A percentile compares a stretch with the other conserved stretches of the same genome.
phyloP scores from a whole-genome alignment of 176 grass and related monocot species.

The Themeda triandra region DNA sequence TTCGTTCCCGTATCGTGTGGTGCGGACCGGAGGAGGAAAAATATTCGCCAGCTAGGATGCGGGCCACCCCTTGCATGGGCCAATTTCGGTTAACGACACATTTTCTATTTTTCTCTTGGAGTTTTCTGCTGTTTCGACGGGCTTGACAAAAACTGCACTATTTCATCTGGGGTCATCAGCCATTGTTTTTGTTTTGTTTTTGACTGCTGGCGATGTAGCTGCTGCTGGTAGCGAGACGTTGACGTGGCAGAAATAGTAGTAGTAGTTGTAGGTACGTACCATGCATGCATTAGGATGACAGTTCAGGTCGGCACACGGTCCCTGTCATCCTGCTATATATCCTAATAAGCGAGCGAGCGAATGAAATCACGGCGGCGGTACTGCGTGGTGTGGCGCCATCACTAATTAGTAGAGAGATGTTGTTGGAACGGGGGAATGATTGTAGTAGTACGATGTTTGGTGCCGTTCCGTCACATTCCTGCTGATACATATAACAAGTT shows the following conservation, averaged over 20 bases:
- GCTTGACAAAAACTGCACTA: neutral
- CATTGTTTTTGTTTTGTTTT: neutral
- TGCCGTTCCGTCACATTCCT: neutral
- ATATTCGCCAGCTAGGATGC: constrained; percentile 16
- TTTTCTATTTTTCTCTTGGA: neutral
- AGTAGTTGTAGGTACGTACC: neutral
- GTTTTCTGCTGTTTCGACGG: neutral
- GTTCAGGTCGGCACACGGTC: neutral
- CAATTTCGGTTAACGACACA: neutral
- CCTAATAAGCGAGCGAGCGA: neutral
- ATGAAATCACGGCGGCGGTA: neutral
- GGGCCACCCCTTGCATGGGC: neutral
- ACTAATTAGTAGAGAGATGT: neutral
- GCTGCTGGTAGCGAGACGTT: neutral
- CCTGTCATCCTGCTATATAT: neutral
- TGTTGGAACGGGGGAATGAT: neutral
- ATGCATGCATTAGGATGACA: neutral
- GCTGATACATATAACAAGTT: no score
- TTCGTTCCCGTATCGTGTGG: no score
- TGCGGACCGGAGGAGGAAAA: neutral
- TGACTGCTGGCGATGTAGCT: neutral
- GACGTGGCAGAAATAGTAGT: neutral
- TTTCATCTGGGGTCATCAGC: neutral
- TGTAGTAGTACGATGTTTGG: neutral
- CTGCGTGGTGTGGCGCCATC: no score